These are phyloP conservation scores for Didymella pomorum DNA, from an alignment of 2,329 filamentous ascomycete species.

Conservation along the genomic window DNA sequence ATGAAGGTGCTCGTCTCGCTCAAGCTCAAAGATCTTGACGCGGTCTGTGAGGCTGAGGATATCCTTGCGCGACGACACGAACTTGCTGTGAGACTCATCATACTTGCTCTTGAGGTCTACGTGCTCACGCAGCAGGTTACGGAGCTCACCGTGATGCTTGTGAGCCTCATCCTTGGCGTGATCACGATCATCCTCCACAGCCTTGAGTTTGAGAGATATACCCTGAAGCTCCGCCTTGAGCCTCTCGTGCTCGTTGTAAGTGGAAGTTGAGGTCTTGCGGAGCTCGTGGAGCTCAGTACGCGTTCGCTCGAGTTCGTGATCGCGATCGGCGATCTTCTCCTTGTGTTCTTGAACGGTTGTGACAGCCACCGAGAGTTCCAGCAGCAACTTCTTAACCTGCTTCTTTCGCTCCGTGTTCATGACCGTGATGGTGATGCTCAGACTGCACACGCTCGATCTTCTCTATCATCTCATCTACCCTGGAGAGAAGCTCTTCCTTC, in stretches of 20 bases:
- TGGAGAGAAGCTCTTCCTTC: conserved; percentile 29
- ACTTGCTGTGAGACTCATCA: conserved; percentile 28
- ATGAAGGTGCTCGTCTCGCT: conserved; percentile 35
- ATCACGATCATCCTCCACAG: conserved; percentile 32
- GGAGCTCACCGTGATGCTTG: conserved; percentile 35
- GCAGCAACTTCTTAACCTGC: conserved; percentile 32
- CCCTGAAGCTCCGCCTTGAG: conserved; percentile 31
- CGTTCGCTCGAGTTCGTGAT: conserved; percentile 29
- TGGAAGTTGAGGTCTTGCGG: conserved; percentile 16
- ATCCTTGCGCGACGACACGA: conserved; percentile 36
- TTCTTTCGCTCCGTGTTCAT: conserved; percentile 34
- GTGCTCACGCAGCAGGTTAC: conserved; percentile 31
- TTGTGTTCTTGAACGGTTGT: conserved; percentile 34
- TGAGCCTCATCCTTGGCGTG: conserved; percentile 31
- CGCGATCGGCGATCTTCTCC: conserved; percentile 33
- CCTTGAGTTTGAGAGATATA: conserved; percentile 27
- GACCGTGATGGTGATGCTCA: conserved; percentile 33
- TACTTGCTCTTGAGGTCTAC: conserved; percentile 38
- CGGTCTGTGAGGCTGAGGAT: conserved; percentile 30
- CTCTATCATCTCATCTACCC: conserved; percentile 35
- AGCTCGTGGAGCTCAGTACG: conserved; percentile 32
- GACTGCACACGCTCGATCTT: conserved; percentile 34
- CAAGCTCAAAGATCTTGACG: conserved; percentile 35
- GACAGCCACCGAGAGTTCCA: conserved; percentile 34
- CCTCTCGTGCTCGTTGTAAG: conserved; percentile 27